phyloP scores from a whole-genome alignment of 345 rosid genomes.

The Isatis tinctoria region DNA sequence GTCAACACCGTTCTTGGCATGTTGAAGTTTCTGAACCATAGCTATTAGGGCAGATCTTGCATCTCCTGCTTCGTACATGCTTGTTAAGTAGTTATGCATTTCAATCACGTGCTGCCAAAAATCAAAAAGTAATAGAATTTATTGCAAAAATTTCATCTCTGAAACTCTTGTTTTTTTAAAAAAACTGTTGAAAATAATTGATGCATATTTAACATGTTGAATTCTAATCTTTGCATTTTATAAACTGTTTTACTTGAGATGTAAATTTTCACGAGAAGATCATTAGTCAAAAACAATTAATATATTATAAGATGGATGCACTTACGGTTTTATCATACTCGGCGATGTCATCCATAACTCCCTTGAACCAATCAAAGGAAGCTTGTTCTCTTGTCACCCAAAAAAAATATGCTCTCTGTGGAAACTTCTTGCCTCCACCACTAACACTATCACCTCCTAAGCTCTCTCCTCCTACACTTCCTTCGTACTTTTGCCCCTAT shows the following conservation, averaged over 20 bases:
- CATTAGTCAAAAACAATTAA: neutral
- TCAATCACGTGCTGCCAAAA: constrained; percentile 67
- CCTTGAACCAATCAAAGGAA: constrained; percentile 98
- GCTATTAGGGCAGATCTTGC: constrained; percentile 91
- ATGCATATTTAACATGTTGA: neutral
- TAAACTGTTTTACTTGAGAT: neutral
- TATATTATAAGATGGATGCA: neutral
- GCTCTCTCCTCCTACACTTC: constrained; percentile 33
- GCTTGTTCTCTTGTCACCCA: constrained; percentile 98
- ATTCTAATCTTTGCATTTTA: neutral
- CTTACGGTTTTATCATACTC: constrained; percentile 62
- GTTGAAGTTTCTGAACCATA: constrained; percentile 94
- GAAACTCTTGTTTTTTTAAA: no score
- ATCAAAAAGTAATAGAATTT: neutral
- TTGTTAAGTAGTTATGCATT: constrained; percentile 96
- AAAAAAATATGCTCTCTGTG: constrained; percentile 90
- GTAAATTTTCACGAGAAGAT: neutral
- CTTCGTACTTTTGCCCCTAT: constrained; percentile 31
- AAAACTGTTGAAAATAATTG: neutral
- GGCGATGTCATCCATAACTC: constrained; percentile 97
- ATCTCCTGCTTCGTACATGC: constrained; percentile 96
- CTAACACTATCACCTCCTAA: constrained; percentile 34
- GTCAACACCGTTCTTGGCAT: constrained; percentile 90
- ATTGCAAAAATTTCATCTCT: neutral
- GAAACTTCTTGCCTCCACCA: constrained; percentile 42